Evolutionary conservation across 768 basidiomycete genomes (phyloP).

Genomic region (Podaxis mareebaensis): DNA sequence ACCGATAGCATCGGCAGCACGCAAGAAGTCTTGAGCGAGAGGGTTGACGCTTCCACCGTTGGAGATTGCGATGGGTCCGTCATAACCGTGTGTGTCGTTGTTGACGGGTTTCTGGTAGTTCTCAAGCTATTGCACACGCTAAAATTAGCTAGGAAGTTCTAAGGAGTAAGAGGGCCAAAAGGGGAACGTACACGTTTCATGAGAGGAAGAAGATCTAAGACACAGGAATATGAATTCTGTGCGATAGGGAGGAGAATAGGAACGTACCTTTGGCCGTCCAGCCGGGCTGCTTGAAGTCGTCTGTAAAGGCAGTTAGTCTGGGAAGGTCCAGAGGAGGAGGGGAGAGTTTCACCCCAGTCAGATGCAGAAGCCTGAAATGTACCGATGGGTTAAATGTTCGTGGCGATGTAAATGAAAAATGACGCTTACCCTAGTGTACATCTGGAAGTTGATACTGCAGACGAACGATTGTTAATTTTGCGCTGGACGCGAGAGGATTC

Average conservation of each 20-base stretch:
- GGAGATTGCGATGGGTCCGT: constrained; percentile 73
- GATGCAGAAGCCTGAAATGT: constrained; percentile 59
- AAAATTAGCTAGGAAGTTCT: neutral
- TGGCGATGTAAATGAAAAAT: neutral
- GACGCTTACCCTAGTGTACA: constrained; percentile 60
- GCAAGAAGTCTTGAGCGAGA: constrained; percentile 69
- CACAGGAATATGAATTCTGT: neutral
- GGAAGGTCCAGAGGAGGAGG: neutral
- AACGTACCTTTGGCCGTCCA: constrained; percentile 62
- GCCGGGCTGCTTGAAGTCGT: constrained; percentile 72
- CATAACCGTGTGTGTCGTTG: constrained; percentile 68
- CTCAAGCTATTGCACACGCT: constrained; percentile 45
- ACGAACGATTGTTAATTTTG: neutral
- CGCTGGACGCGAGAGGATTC: neutral
- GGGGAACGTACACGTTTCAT: constrained; percentile 57
- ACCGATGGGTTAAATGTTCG: neutral
- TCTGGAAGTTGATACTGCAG: constrained; percentile 74
- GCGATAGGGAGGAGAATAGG: neutral
- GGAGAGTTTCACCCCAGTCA: constrained; percentile 53
- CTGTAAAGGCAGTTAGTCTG: constrained; percentile 34
- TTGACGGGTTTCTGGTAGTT: constrained; percentile 76
- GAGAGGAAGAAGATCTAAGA: constrained; percentile 62
- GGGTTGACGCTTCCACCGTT: constrained; percentile 66
- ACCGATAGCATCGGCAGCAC: constrained; percentile 60
- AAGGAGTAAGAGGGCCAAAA: neutral